These are phyloP conservation scores for Microstegium vimineum DNA, from an alignment of 176 grass and related monocot genomes.

Conservation along the genomic window DNA sequence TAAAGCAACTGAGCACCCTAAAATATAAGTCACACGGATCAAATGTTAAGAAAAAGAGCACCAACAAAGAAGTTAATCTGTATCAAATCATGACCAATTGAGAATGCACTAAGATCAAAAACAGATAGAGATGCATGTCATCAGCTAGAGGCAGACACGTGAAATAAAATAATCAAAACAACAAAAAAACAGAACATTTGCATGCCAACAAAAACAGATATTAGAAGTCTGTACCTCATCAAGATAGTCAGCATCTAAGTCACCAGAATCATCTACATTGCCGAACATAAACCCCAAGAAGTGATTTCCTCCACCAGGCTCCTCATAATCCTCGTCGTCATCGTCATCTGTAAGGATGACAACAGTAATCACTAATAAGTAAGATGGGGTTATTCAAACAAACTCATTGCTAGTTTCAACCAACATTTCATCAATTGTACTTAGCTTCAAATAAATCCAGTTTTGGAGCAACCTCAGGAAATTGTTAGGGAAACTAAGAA, in stretches of 20 bases:
- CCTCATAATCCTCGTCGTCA: constrained; percentile 86
- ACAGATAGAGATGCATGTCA: neutral
- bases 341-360: constrained; percentile 47
- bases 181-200: neutral
- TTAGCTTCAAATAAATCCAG: neutral
- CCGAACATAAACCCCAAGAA: constrained; percentile 98
- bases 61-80: neutral
- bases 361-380: neutral
- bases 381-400: neutral
- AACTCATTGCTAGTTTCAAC: neutral
- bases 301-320: constrained; percentile 57
- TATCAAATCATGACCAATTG: neutral
- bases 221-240: constrained; percentile 56
- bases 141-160: neutral
- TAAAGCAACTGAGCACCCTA: neutral
- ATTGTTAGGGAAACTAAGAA: constrained; percentile 4
- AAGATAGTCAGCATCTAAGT: constrained; percentile 95
- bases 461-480: neutral
- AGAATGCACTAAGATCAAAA: neutral
- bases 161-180: neutral
- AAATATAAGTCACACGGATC: neutral
- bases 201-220: neutral
- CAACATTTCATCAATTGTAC: neutral
- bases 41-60: neutral
- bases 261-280: constrained; percentile 93